These are phyloP conservation scores for Didymella lethalis DNA, from an alignment of 2,329 filamentous ascomycete genomes.

Conservation along the genomic window DNA sequence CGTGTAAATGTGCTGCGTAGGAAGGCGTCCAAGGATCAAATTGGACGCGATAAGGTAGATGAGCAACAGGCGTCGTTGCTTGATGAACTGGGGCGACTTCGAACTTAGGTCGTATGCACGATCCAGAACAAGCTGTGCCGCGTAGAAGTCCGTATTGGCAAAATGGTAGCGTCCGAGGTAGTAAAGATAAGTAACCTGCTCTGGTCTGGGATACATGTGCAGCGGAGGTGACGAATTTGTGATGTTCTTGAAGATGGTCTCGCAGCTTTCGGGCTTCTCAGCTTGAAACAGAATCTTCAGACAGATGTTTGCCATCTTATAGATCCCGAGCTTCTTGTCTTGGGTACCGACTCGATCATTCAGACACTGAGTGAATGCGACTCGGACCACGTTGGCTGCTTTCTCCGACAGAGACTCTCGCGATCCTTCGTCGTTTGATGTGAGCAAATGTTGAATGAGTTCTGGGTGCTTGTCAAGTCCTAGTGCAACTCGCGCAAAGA, in stretches of 20 bases:
- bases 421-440: constrained; percentile 68
- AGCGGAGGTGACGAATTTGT: constrained; percentile 82
- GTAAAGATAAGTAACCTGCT: constrained; percentile 92
- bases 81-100: constrained; percentile 53
- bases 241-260: constrained; percentile 90
- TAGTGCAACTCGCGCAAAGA: constrained; percentile 83
- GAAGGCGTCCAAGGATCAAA: constrained; percentile 84
- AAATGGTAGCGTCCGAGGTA: constrained; percentile 92
- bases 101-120: constrained; percentile 80
- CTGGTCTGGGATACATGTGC: constrained; percentile 79
- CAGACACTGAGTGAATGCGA: constrained; percentile 88
- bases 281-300: constrained; percentile 89
- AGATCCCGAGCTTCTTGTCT: constrained; percentile 83
- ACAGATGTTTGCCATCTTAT: constrained; percentile 90
- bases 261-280: constrained; percentile 80
- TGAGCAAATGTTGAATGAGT: constrained; percentile 70
- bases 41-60: constrained; percentile 85
- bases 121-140: constrained; percentile 77
- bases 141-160: constrained; percentile 81
- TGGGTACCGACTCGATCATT: constrained; percentile 71
- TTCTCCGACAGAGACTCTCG: constrained; percentile 83
- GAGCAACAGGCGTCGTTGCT: constrained; percentile 80
- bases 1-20: constrained; percentile 69
- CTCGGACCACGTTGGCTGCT: constrained; percentile 87
- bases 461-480: constrained; percentile 82